A percentile compares a stretch with the other conserved stretches of the same genome.
phyloP scores from a whole-genome alignment of 2,329 filamentous ascomycete genomes.

The Fusarium veterinarium region DNA sequence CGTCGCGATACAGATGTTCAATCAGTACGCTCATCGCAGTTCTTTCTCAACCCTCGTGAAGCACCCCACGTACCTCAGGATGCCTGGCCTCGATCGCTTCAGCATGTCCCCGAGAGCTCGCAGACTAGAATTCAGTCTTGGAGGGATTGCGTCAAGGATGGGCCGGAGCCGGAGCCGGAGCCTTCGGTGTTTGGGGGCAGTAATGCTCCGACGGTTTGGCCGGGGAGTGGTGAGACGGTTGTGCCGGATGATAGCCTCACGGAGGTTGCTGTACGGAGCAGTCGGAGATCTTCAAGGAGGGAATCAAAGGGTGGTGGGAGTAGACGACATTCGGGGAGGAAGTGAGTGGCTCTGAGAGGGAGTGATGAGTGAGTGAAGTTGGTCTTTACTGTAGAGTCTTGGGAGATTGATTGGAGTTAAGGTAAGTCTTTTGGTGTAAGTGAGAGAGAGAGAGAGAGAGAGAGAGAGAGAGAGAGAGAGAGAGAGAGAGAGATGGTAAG shows the following conservation, averaged over 20 bases:
- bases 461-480: too few species aligned
- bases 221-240: neutral
- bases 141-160: neutral
- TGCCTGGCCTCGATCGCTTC: neutral
- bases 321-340: neutral
- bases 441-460: neutral
- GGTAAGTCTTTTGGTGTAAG: neutral
- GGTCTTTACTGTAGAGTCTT: neutral
- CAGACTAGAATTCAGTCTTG: slow-evolving; percentile 3
- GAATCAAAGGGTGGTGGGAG: neutral
- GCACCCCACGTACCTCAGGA: neutral
- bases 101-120: neutral
- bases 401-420: neutral
- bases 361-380: neutral
- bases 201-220: slow-evolving; percentile 17
- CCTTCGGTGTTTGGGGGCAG: slow-evolving; percentile 10
- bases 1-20: neutral
- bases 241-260: slow-evolving; percentile 12
- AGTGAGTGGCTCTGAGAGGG: neutral
- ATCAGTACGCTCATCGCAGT: neutral
- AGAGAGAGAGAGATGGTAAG: neutral
- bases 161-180: neutral
- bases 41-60: neutral
- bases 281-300: neutral
- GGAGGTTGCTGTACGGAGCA: neutral